Base-by-base conservation (phyloP, 805 yeast genomes). In the Blastobotrys parvus region DNA sequence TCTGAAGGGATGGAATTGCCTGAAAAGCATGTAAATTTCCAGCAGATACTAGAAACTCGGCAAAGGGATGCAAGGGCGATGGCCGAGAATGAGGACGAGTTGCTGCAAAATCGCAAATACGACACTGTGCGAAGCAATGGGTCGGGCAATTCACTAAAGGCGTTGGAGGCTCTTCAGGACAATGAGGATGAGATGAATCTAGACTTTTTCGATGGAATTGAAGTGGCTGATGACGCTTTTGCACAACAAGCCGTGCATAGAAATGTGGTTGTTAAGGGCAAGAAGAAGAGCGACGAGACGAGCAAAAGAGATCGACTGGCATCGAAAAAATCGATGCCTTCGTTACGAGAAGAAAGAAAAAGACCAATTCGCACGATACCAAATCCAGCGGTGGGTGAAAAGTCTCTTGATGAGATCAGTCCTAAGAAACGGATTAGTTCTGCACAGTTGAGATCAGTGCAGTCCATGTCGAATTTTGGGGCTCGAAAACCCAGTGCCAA, bases 121-220 rank as follows among this genome's bases (percentile, higher is more conserved):
- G 51, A 47, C 35, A 45, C 47, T 3, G 39, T 48, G 8, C 25
- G 45, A 4, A 48, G 51, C 36, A 41, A 42, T 27, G 51, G 49
- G 15, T 43, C 51, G 3, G 42, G 45, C n/a, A 31, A 35, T 27
- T 38, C 45, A 10, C 17, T 40, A 17, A 37, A 31, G 3, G 31
- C 13, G 10, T 4, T 23, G 17, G 31, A 35, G 20, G 17, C 19
- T 6, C 13, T 42, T 8, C 38, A 20, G 21, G 32, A 33, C 18
- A 37, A 22, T 25, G 46, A 41, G 34, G 42, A 39, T 13, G 44
- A 37, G 19, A 21, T 19, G 32, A 45, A 41, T 20, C 42, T 32
- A 34, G 49, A 46, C 33, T 49, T 50, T 40, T 34, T 45, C n/a
- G 55, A 51, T 5, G 50, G 50, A 3, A 37, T 48, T 21, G 52